Conservation (phyloP, 2,329 filamentous ascomycete genomes). For the Colletotrichum truncatum region DNA sequence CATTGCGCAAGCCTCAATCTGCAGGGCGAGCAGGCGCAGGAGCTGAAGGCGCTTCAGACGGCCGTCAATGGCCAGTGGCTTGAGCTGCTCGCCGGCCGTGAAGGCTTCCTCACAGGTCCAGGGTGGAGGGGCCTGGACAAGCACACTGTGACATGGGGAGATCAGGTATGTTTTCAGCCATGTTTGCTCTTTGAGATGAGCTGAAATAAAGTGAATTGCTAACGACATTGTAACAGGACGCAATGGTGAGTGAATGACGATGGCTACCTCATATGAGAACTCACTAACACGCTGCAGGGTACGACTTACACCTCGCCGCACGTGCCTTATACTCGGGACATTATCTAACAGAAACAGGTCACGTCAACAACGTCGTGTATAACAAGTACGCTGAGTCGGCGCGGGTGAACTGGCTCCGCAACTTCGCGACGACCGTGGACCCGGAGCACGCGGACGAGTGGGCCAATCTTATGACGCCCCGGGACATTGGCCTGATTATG, state of each 20-base stretch:
- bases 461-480: slow-evolving; percentile 74
- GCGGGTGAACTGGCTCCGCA: slow-evolving; percentile 79
- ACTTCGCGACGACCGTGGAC: slow-evolving; percentile 72
- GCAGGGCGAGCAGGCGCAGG: background rate
- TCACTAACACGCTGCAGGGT: slow-evolving; percentile 25
- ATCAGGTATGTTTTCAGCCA: slow-evolving; percentile 69
- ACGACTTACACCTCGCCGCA: background rate
- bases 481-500: slow-evolving; percentile 77
- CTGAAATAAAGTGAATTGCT: background rate
- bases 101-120: slow-evolving; percentile 75
- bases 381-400: slow-evolving; percentile 85
- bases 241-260: slow-evolving; percentile 30
- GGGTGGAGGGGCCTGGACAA: slow-evolving; percentile 69
- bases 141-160: slow-evolving; percentile 82
- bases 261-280: too few species aligned
- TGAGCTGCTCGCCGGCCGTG: slow-evolving; percentile 74
- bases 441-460: slow-evolving; percentile 70
- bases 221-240: slow-evolving; percentile 14
- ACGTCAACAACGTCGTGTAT: slow-evolving; percentile 90
- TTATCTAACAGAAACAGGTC: slow-evolving; percentile 44
- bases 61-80: slow-evolving; percentile 65
- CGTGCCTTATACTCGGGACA: background rate
- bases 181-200: background rate
- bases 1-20: slow-evolving; percentile 8
- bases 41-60: slow-evolving; percentile 11